Conservation (phyloP, 2,329 filamentous ascomycete species). For the Nothophoma quercina region DNA sequence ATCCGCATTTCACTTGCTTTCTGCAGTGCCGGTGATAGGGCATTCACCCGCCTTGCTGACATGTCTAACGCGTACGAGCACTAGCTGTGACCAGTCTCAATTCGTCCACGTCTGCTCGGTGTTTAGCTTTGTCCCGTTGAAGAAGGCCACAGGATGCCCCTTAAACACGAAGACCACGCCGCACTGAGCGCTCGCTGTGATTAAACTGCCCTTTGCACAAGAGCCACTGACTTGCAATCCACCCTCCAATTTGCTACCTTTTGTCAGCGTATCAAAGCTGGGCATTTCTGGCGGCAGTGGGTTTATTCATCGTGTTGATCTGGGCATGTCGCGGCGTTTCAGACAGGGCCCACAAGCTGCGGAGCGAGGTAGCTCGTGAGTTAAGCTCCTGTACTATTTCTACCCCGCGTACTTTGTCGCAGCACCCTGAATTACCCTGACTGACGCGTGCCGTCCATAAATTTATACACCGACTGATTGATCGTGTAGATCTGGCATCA, state of each 20-base stretch:
- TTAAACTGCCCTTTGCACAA: background rate
- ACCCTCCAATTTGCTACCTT: slow-evolving; percentile 6
- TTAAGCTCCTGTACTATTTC: slow-evolving; percentile 17
- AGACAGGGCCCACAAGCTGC: slow-evolving; percentile 17
- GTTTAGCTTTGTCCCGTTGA: slow-evolving; percentile 11
- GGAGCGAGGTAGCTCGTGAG: slow-evolving; percentile 14
- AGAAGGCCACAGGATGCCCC: slow-evolving; percentile 14
- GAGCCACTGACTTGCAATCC: slow-evolving; percentile 1
- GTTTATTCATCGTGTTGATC: slow-evolving; percentile 11
- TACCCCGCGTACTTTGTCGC: slow-evolving; percentile 21
- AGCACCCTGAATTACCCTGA: slow-evolving; percentile 24
- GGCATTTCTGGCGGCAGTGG: background rate
- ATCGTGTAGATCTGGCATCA: slow-evolving; percentile 45
- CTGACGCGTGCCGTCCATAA: slow-evolving; percentile 20
- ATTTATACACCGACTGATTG: slow-evolving; percentile 24
- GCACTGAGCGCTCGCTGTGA: slow-evolving; percentile 13
- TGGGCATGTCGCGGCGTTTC: slow-evolving; percentile 22
- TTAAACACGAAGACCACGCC: slow-evolving; percentile 10
- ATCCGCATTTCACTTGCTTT: slow-evolving; percentile 15
- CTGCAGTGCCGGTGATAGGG: slow-evolving; percentile 22
- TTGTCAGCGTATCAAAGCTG: background rate
- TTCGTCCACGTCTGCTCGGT: slow-evolving; percentile 12
- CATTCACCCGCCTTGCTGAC: slow-evolving; percentile 29
- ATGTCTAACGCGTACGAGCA: slow-evolving; percentile 23
- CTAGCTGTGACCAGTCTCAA: slow-evolving; percentile 23